These are phyloP conservation scores for Teunomyces barrocoloradensis DNA, from an alignment of 805 yeast species.

Conservation along the genomic window DNA sequence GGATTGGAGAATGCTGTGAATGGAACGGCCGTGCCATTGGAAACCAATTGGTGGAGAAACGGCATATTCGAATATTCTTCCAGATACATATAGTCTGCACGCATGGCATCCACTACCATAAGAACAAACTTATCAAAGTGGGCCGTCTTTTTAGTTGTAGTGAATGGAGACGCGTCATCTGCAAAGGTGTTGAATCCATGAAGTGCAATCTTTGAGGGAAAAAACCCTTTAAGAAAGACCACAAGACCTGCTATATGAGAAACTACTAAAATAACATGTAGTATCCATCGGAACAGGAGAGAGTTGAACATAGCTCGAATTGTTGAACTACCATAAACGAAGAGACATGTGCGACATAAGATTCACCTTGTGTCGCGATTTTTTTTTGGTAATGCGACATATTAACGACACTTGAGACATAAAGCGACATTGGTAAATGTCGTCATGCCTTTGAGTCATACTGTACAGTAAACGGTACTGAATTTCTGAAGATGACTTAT, in stretches of 20 bases:
- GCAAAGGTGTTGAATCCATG: constrained; percentile 50
- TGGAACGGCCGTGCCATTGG: constrained; percentile 72
- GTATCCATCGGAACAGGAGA: constrained; percentile 14
- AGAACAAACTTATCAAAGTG: constrained; percentile 68
- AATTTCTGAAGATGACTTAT: no score
- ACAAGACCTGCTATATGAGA: constrained; percentile 46
- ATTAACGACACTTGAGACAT: not conserved
- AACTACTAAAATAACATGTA: constrained; percentile 9
- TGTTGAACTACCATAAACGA: not conserved
- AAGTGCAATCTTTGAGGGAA: constrained; percentile 81
- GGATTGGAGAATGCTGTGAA: constrained; percentile 92
- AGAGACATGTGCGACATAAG: not conserved
- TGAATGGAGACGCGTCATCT: constrained; percentile 19
- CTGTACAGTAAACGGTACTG: no score
- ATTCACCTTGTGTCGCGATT: no score
- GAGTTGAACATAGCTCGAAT: not conserved
- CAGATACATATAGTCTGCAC: constrained; percentile 82
- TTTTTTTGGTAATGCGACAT: no score
- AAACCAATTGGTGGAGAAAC: constrained; percentile 63
- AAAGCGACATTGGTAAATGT: not conserved
- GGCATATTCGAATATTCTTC: constrained; percentile 57
- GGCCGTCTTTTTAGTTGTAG: constrained; percentile 13
- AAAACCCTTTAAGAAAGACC: constrained; percentile 77
- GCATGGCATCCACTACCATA: constrained; percentile 89
- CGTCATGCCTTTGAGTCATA: no score